Evolutionary conservation across 345 rosid species (phyloP).

Genomic region (Physaria fendleri): DNA sequence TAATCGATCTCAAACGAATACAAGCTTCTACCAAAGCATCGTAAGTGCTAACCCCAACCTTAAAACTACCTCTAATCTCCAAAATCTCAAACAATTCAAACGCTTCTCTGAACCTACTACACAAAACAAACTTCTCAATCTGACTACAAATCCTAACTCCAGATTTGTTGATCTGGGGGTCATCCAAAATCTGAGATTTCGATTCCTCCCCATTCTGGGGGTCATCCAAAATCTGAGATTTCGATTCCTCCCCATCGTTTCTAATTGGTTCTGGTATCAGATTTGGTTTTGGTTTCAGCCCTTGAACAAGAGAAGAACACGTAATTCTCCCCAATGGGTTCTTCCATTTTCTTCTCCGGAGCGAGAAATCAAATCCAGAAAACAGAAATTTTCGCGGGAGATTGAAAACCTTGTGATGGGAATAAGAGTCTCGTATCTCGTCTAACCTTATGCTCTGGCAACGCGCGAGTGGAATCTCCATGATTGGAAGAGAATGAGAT

Average conservation of each 20-base stretch:
- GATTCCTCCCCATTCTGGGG: conserved; percentile 20
- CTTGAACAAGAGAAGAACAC: conserved; percentile 46
- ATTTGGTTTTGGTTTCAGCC: conserved; percentile 48
- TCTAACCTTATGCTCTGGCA: conserved; percentile 41
- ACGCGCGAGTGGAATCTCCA: conserved; percentile 53
- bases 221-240: conserved; percentile 18
- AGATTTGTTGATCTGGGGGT: conserved; percentile 36
- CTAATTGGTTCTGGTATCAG: conserved; percentile 42
- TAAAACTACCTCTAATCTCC: conserved; percentile 49
- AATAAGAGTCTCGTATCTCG: conserved; percentile 20
- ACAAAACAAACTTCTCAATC: conserved; percentile 65
- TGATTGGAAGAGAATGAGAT: conserved; percentile 7
- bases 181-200: conserved; percentile 14
- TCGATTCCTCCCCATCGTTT: conserved; percentile 17
- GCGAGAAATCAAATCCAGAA: conserved; percentile 37
- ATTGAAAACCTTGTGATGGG: conserved; percentile 23
- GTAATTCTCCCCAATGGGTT: conserved; percentile 33
- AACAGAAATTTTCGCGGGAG: conserved; percentile 27
- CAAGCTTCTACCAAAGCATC: conserved; percentile 77
- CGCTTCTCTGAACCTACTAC: conserved; percentile 50
- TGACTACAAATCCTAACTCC: conserved; percentile 54
- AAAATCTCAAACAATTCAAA: conserved; percentile 79
- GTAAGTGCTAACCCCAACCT: conserved; percentile 46
- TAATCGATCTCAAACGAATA: conserved; percentile 57
- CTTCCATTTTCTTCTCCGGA: conserved; percentile 38